Conservation (phyloP, 1,139 yeast genomes). For the Maudiozyma humilis region DNA sequence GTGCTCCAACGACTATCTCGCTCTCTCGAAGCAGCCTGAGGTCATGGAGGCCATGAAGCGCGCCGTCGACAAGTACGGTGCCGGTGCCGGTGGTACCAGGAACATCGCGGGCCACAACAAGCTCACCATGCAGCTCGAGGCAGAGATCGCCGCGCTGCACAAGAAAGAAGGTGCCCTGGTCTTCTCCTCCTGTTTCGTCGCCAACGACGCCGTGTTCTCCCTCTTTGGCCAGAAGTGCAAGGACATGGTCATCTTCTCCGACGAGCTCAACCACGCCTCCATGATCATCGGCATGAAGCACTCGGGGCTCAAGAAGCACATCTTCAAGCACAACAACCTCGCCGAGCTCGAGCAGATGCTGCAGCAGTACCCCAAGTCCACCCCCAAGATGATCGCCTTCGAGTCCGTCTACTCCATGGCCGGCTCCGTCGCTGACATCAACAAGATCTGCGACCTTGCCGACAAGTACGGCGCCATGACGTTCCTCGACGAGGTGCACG, state of each 20-base stretch:
- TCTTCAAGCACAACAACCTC: slow-evolving; percentile 86
- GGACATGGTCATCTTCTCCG: slow-evolving; percentile 85
- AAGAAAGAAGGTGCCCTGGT: slow-evolving; percentile 93
- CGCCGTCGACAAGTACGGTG: slow-evolving; percentile 83
- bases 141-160: slow-evolving; percentile 82
- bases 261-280: slow-evolving; percentile 90
- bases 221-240: slow-evolving; percentile 85
- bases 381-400: slow-evolving; percentile 92
- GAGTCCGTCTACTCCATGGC: slow-evolving; percentile 98
- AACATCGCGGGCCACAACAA: slow-evolving; percentile 96
- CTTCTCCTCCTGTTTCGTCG: slow-evolving; percentile 91
- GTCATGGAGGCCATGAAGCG: slow-evolving; percentile 71
- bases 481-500: slow-evolving; percentile 95
- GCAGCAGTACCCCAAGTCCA: slow-evolving; percentile 68
- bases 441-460: slow-evolving; percentile 87
- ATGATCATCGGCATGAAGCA: slow-evolving; percentile 95
- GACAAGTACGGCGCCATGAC: slow-evolving; percentile 96
- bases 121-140: slow-evolving; percentile 79
- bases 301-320: slow-evolving; percentile 79
- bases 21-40: slow-evolving; percentile 76
- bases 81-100: slow-evolving; percentile 99
- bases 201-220: slow-evolving; percentile 93
- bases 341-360: slow-evolving; percentile 71
- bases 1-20: slow-evolving; percentile 96
- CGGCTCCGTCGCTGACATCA: slow-evolving; percentile 92